A percentile compares a stretch with the other conserved stretches of the same genome.
Conservation (phyloP, 2,329 filamentous ascomycete species). For the Aspergillus phoenicis region DNA sequence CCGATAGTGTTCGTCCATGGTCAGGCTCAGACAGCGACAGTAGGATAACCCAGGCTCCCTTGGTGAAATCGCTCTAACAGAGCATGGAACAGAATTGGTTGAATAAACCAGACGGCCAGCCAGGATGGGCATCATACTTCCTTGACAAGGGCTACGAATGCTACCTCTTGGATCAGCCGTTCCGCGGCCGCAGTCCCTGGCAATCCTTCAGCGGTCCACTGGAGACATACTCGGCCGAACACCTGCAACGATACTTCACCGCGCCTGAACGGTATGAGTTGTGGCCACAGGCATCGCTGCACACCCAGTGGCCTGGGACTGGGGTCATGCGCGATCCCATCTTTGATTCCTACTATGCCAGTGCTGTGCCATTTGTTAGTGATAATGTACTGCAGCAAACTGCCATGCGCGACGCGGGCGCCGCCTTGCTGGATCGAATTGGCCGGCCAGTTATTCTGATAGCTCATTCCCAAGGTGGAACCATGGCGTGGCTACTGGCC, state of each 20-base stretch:
- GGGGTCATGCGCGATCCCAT: slow-evolving; percentile 34
- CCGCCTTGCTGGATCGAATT: slow-evolving; percentile 29
- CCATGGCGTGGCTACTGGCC: slow-evolving; percentile 49
- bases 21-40: slow-evolving; percentile 36
- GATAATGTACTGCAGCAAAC: slow-evolving; percentile 19
- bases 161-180: slow-evolving; percentile 48
- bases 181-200: slow-evolving; percentile 38
- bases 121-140: slow-evolving; percentile 54
- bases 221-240: slow-evolving; percentile 27
- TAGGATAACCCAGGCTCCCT: slow-evolving; percentile 10
- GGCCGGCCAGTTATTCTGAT: slow-evolving; percentile 35
- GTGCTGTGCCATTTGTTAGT: slow-evolving; percentile 23
- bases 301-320: slow-evolving; percentile 45
- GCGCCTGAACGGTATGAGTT: slow-evolving; percentile 34
- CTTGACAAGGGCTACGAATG: slow-evolving; percentile 49
- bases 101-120: slow-evolving; percentile 52
- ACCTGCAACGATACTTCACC: slow-evolving; percentile 34
- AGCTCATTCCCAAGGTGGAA: slow-evolving; percentile 54
- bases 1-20: slow-evolving; percentile 40
- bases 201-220: slow-evolving; percentile 23
- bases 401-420: slow-evolving; percentile 21
- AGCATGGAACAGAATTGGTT: slow-evolving; percentile 41
- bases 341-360: slow-evolving; percentile 32
- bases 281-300: slow-evolving; percentile 41
- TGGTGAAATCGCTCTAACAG: not conserved